These are phyloP conservation scores for Phaeosphaeria sp. DNA, from an alignment of 2,329 filamentous ascomycete genomes.

Conservation along the genomic window DNA sequence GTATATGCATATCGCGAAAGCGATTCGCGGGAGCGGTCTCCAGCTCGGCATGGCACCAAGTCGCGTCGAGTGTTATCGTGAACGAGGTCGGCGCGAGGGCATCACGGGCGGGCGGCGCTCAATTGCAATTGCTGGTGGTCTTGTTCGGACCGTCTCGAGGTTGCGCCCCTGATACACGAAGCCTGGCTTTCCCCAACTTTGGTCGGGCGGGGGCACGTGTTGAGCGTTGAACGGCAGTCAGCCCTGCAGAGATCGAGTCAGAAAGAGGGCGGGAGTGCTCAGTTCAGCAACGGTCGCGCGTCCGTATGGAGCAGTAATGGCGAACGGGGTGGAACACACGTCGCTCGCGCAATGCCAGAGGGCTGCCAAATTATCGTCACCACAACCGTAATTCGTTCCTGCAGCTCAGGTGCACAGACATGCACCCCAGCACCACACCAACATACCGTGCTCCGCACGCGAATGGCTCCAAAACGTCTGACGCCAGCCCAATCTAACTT, in stretches of 20 bases:
- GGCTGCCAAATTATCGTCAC: neutral
- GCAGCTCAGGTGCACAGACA: neutral
- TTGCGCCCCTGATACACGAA: neutral
- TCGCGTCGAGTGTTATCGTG: constrained; percentile 39
- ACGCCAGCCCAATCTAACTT: neutral
- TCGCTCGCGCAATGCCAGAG: neutral
- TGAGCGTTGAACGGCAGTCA: neutral
- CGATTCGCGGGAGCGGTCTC: constrained; percentile 95
- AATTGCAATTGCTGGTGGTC: neutral
- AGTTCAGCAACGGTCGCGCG: neutral
- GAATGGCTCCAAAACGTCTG: neutral
- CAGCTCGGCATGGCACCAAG: constrained; percentile 65
- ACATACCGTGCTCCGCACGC: neutral
- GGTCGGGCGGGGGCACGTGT: constrained; percentile 3
- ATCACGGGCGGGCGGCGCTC: constrained; percentile 34
- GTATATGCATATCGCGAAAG: constrained; percentile 95
- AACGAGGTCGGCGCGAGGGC: constrained; percentile 33
- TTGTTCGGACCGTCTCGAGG: neutral
- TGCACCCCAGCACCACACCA: neutral
- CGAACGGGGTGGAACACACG: neutral
- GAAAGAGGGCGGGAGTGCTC: neutral
- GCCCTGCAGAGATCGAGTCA: neutral
- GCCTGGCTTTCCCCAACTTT: constrained; percentile 2
- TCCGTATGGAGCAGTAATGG: neutral
- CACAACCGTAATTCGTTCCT: neutral